A percentile compares a stretch with the other conserved stretches of the same genome.
These are phyloP conservation scores for Kluyveromyces sp. DNA, from an alignment of 1,139 yeast genomes.

Conservation along the genomic window DNA sequence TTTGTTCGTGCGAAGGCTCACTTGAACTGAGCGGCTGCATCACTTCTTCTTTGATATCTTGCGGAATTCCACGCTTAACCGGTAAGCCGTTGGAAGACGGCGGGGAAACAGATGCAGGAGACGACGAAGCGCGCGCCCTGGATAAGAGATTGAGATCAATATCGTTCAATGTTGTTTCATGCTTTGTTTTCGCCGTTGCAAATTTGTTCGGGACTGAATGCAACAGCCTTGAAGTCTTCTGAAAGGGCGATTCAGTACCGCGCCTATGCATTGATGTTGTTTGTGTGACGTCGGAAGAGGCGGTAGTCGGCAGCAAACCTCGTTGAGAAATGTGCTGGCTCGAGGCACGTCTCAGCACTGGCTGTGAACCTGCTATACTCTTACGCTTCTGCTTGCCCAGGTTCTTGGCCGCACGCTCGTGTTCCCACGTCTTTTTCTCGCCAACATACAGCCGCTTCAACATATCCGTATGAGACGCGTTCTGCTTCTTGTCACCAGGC, in stretches of 20 bases:
- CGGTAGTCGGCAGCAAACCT: background rate
- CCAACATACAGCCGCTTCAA: constrained; percentile 1
- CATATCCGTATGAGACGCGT: background rate
- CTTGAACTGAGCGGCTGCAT: background rate
- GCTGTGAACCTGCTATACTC: background rate
- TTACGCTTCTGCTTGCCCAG: background rate
- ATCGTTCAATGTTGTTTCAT: constrained; percentile 4
- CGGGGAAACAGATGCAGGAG: background rate
- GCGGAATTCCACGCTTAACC: background rate
- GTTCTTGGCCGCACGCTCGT: background rate
- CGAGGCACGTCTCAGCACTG: background rate
- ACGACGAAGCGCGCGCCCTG: constrained; percentile 5
- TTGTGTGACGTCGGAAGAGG: no score
- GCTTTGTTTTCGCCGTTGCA: background rate
- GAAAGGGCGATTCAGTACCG: background rate
- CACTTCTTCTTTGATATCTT: background rate
- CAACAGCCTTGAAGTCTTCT: background rate
- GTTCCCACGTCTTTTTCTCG: background rate
- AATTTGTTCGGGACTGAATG: no score
- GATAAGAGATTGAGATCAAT: constrained; percentile 4
- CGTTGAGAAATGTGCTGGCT: background rate
- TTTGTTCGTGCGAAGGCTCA: background rate
- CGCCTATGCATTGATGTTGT: no score
- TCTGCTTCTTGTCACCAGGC: background rate
- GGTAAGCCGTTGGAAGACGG: background rate